Conservation (phyloP, 2,329 filamentous ascomycete genomes). For the Pochonia chlamydosporia region DNA sequence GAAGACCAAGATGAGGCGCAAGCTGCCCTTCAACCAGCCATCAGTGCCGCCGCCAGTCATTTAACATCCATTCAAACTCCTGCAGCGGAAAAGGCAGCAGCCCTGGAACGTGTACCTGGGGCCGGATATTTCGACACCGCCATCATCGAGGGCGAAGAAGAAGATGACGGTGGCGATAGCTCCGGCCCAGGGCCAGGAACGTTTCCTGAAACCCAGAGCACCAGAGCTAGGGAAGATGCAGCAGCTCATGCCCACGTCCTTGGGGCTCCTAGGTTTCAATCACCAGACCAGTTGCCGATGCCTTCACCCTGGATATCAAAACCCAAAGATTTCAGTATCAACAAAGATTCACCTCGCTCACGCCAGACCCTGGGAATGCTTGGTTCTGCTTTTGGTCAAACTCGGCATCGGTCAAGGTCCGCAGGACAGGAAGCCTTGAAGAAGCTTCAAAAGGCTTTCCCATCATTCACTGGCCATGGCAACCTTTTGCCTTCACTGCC, state of each 20-base stretch:
- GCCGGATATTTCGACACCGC: constrained; percentile 14
- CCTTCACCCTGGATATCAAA: constrained; percentile 26
- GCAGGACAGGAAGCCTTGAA: constrained; percentile 52
- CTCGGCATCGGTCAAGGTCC: constrained; percentile 45
- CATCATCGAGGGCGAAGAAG: constrained; percentile 11
- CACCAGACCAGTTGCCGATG: constrained; percentile 8
- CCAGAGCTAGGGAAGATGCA: neutral
- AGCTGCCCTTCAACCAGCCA: constrained; percentile 52
- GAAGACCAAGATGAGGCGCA: constrained; percentile 50
- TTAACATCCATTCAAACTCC: constrained; percentile 49
- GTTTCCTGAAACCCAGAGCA: constrained; percentile 13
- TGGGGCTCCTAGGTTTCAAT: neutral
- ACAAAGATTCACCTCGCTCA: constrained; percentile 14
- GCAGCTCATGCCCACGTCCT: neutral
- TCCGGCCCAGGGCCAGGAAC: constrained; percentile 13
- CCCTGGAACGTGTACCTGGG: constrained; percentile 37
- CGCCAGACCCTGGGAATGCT: constrained; percentile 28
- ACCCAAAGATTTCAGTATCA: constrained; percentile 8
- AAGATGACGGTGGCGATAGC: constrained; percentile 13
- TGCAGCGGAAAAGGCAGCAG: constrained; percentile 52
- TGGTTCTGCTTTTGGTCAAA: constrained; percentile 40
- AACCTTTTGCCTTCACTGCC: constrained; percentile 36
- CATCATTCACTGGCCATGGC: constrained; percentile 37
- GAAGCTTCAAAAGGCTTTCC: constrained; percentile 50
- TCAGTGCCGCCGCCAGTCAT: constrained; percentile 51